phyloP scores from a whole-genome alignment of 2,329 filamentous ascomycete genomes.

The Septoria linicola region DNA sequence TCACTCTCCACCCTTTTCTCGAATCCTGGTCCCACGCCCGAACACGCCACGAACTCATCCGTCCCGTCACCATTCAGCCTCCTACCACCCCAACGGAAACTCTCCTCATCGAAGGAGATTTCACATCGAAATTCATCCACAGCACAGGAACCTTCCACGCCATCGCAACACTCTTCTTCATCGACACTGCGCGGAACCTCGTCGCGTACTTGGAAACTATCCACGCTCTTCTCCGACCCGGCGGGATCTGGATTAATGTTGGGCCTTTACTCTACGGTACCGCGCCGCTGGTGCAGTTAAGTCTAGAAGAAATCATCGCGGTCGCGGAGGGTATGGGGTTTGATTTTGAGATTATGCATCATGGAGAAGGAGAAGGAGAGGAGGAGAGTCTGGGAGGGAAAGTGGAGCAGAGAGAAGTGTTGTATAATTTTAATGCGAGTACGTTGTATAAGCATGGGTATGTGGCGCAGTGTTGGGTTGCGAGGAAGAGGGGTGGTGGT shows the following conservation, averaged over 20 bases:
- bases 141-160: constrained; percentile 54
- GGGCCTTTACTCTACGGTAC: constrained; percentile 69
- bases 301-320: constrained; percentile 19
- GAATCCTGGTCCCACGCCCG: constrained; percentile 73
- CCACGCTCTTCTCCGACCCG: constrained; percentile 67
- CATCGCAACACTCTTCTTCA: constrained; percentile 85
- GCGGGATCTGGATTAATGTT: constrained; percentile 80
- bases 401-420: neutral
- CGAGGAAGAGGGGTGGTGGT: constrained; percentile 5
- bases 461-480: constrained; percentile 12
- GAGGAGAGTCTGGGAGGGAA: neutral
- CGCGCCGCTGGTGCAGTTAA: constrained; percentile 22
- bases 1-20: constrained; percentile 73
- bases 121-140: constrained; percentile 53
- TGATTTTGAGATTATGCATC: constrained; percentile 10
- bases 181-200: constrained; percentile 89
- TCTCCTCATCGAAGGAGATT: constrained; percentile 38
- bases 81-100: neutral
- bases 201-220: constrained; percentile 85
- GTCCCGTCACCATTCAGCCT: constrained; percentile 22
- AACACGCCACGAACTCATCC: constrained; percentile 35
- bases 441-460: constrained; percentile 15
- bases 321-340: constrained; percentile 24
- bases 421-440: constrained; percentile 12
- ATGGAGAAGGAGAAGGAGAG: neutral